A percentile compares a stretch with the other conserved stretches of the same genome.
phyloP scores from a whole-genome alignment of 805 yeast genomes.

The Sugiyamaella lignohabitans region DNA sequence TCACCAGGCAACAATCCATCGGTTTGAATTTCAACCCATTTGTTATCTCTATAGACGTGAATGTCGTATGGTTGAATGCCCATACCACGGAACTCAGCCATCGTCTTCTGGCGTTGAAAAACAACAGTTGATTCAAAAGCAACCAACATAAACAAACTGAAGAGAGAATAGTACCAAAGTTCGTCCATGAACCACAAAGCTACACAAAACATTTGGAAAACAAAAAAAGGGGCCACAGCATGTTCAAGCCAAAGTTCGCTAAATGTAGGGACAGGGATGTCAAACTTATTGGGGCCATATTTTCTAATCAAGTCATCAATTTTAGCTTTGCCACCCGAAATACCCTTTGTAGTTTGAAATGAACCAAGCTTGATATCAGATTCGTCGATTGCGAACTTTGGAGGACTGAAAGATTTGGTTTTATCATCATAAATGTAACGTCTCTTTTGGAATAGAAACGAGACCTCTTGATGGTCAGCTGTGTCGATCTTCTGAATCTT shows the following conservation, averaged over 20 bases:
- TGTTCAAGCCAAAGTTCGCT: constrained; percentile 89
- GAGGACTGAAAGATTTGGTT: constrained; percentile 62
- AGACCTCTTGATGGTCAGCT: constrained; percentile 55
- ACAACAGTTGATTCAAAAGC: constrained; percentile 93
- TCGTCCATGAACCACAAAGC: constrained; percentile 96
- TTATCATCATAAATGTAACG: constrained; percentile 66
- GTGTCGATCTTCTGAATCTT: constrained; percentile 48
- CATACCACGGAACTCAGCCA: constrained; percentile 95
- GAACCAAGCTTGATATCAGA: constrained; percentile 48
- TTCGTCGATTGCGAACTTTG: constrained; percentile 61
- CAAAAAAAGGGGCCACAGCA: constrained; percentile 97
- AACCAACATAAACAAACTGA: constrained; percentile 85
- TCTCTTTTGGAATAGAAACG: constrained; percentile 86
- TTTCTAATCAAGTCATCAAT: constrained; percentile 41
- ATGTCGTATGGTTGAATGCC: constrained; percentile 87
- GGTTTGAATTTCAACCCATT: constrained; percentile 67
- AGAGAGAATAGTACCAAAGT: constrained; percentile 90
- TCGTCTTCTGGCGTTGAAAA: constrained; percentile 88
- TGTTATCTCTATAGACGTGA: constrained; percentile 59
- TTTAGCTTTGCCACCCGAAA: constrained; percentile 22
- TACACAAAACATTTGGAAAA: constrained; percentile 92
- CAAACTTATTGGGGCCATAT: constrained; percentile 84
- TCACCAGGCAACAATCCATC: constrained; percentile 86
- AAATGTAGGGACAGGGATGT: constrained; percentile 92
- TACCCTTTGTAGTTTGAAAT: constrained; percentile 52